Percentiles rank a stretch among this genome's conserved stretches.
These are phyloP conservation scores for Rhynchospora breviuscula DNA, from an alignment of 176 grass and related monocot genomes.

Conservation along the genomic window DNA sequence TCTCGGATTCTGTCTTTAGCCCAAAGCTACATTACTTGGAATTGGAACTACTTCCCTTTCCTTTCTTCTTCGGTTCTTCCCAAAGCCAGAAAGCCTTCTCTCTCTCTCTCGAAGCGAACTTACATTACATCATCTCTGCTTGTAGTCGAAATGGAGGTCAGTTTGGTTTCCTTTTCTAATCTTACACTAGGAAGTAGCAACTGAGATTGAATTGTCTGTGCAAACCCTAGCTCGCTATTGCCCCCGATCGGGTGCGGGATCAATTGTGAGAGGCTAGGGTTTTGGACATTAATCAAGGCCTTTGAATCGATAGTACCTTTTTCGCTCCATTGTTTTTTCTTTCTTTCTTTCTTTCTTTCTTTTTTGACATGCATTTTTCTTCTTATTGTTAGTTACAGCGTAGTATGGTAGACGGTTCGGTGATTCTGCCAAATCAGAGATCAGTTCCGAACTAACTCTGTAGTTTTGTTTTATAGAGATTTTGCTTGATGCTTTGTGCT, in stretches of 20 bases:
- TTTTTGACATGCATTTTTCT: constrained; percentile 7
- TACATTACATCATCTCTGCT: too few species aligned
- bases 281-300: background rate
- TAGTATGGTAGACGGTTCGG: background rate
- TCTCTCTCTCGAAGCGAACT: too few species aligned
- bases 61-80: constrained; percentile 12
- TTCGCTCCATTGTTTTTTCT: background rate
- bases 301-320: background rate
- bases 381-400: background rate
- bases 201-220: too few species aligned
- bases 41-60: background rate
- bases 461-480: background rate
- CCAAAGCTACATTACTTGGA: background rate
- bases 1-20: constrained; percentile 6
- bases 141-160: too few species aligned
- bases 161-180: too few species aligned
- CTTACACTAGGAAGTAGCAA: too few species aligned
- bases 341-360: background rate
- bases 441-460: background rate
- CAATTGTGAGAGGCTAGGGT: background rate
- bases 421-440: constrained; percentile 11
- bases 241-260: background rate
- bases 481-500: background rate
- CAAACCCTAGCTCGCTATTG: too few species aligned
- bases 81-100: constrained; percentile 5